These are phyloP conservation scores for Magnolia officinalis DNA, from an alignment of 164 flowering plant genomes.

Conservation along the genomic window DNA sequence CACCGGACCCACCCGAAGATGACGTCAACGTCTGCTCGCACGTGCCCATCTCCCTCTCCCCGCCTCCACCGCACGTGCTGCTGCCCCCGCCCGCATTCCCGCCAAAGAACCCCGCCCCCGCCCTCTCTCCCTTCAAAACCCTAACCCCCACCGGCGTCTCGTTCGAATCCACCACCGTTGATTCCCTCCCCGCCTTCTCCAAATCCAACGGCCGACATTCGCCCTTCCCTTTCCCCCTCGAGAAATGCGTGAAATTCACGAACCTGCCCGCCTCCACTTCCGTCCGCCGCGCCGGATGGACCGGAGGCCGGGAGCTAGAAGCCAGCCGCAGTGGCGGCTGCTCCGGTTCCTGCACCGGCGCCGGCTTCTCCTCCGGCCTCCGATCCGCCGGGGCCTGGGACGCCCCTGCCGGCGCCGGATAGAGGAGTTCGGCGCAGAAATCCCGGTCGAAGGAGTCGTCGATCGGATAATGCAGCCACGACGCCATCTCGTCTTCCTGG, in stretches of 20 bases:
- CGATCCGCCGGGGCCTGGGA: conserved; percentile 12
- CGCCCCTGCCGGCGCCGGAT: conserved; percentile 17
- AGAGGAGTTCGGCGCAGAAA: conserved; percentile 45
- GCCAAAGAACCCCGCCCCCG: conserved; percentile 8
- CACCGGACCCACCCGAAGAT: conserved; percentile 50
- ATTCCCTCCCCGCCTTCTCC: conserved; percentile 27
- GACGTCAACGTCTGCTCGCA: conserved; percentile 46
- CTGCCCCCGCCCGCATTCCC: conserved; percentile 12
- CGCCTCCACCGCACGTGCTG: conserved; percentile 18
- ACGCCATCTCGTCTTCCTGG: conserved; percentile 91
- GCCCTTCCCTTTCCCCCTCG: conserved; percentile 20
- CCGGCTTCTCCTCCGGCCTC: conserved; percentile 9
- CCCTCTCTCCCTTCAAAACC: conserved; percentile 22
- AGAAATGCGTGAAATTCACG: conserved; percentile 43
- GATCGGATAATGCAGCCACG: conserved; percentile 79
- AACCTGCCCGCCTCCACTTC: conserved; percentile 14
- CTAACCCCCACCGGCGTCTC: conserved; percentile 36
- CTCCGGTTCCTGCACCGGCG: background rate
- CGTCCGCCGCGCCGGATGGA: conserved; percentile 28
- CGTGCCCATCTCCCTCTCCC: conserved; percentile 17
- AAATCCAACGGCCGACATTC: conserved; percentile 30
- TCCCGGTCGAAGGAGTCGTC: conserved; percentile 40
- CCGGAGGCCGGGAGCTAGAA: conserved; percentile 30
- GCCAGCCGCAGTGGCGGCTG: conserved; percentile 1
- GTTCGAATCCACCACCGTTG: conserved; percentile 57